Base-by-base conservation (phyloP, 2,329 filamentous ascomycete species). In the Rhinocladiella mackenziei region DNA sequence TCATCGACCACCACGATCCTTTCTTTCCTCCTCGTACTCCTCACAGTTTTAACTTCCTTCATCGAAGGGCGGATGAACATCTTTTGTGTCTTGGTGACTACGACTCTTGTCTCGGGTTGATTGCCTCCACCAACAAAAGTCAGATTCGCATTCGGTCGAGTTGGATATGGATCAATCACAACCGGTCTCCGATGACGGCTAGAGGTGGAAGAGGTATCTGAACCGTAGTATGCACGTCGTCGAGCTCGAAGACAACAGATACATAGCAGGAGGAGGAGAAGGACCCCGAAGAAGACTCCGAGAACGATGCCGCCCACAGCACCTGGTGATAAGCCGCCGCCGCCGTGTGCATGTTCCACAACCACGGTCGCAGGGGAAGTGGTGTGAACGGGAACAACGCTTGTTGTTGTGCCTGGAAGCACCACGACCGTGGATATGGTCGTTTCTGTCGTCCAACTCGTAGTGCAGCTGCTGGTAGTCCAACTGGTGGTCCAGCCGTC, bases 21-120 rank as follows among this genome's bases (percentile, higher is more conserved):
- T 23, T 66, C 83, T 15, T 72, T 83, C 28, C 61, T 83, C 48
- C 34, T 48, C 11, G 35, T 35, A 17, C 75, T 76, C 39, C 67
- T 84, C 46, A 76, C 80, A 54, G 70, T 82, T 40, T 74, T 81
- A 53, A 76, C 77, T 10, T 57, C 69, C 3, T 58, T 62, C 4
- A 69, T 66, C 35, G 67, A 71, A 31, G 72, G 74, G 19, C 50
- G 36, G 11, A 53, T 23, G 19, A 53, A 53, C 11, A 39, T 41
- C 18, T 45, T 40, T 29, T 49, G 39, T 10, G 25, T 42, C 30
- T 43, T 44, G 11, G 46, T 50, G 23, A 53, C 41, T 23, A 53
- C 44, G 28, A 53, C 50, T 37, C 48, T 38, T 10, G 50, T 53
- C 3, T 48, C 50, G 5, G 33, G 43, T 10, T 35, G 47, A 23